Evolutionary conservation across 108 stramenopile genomes (phyloP).

Genomic region (Skeletonema tropicum): DNA sequence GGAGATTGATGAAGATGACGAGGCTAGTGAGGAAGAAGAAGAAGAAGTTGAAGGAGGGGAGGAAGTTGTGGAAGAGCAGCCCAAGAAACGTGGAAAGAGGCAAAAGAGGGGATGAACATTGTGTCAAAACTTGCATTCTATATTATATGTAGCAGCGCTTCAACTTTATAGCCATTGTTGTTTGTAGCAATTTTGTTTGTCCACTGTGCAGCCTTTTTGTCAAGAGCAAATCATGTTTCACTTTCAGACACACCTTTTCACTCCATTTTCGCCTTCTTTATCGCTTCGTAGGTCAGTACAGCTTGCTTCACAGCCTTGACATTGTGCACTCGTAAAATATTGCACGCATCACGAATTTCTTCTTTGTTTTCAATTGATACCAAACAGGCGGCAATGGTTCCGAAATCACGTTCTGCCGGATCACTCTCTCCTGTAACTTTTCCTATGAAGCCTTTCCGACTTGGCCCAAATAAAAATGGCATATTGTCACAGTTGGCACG

Average conservation of each 20-base stretch:
- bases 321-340: conserved; percentile 93
- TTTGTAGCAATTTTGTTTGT: not conserved
- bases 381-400: conserved; percentile 81
- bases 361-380: conserved; percentile 61
- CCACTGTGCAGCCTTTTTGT: not conserved
- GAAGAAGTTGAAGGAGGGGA: conserved; percentile 39
- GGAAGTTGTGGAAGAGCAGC: conserved; percentile 11
- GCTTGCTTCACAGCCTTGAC: conserved; percentile 82
- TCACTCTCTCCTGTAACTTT: conserved; percentile 64
- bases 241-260: not conserved
- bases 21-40: conserved; percentile 42
- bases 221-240: not conserved
- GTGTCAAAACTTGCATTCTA: not conserved
- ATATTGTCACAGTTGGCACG: conserved; percentile 37
- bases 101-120: conserved; percentile 1
- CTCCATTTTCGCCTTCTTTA: conserved; percentile 19
- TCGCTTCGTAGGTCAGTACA: conserved; percentile 76
- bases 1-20: conserved; percentile 75
- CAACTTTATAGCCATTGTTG: not conserved
- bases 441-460: conserved; percentile 95
- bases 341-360: conserved; percentile 41
- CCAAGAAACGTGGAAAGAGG: conserved; percentile 3
- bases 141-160: not conserved
- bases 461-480: conserved; percentile 90
- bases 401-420: conserved; percentile 81